phyloP scores from a whole-genome alignment of 2,329 filamentous ascomycete genomes.

The Stagonosporopsis rhizophila region DNA sequence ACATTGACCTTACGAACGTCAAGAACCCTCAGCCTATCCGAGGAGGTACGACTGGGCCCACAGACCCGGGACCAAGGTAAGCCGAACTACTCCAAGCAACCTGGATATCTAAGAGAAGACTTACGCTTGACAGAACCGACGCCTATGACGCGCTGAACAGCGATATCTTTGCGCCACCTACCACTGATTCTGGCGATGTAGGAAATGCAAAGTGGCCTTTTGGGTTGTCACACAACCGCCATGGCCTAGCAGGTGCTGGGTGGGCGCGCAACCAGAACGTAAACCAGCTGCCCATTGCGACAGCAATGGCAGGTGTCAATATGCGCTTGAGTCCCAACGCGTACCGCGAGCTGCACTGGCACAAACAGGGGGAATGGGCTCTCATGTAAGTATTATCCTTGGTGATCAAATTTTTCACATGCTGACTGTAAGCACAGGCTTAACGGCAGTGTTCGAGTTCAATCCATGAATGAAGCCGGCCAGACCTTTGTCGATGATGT shows the following conservation, averaged over 20 bases:
- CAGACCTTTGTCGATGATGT: constrained; percentile 54
- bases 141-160: constrained; percentile 50
- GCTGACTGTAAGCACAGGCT: constrained; percentile 10
- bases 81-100: neutral
- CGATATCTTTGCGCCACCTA: constrained; percentile 50
- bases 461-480: constrained; percentile 61
- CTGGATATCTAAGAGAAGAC: neutral
- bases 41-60: constrained; percentile 47
- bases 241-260: constrained; percentile 49
- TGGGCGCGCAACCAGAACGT: constrained; percentile 53
- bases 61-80: constrained; percentile 48
- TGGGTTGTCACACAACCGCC: constrained; percentile 51
- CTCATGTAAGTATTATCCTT: constrained; percentile 46
- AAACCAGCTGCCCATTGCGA: constrained; percentile 49
- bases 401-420: neutral
- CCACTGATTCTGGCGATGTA: constrained; percentile 50
- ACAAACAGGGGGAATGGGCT: constrained; percentile 60
- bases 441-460: constrained; percentile 61
- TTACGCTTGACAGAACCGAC: constrained; percentile 5
- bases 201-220: constrained; percentile 53
- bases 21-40: constrained; percentile 53
- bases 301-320: constrained; percentile 53
- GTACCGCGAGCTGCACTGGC: constrained; percentile 71
- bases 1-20: constrained; percentile 48
- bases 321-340: constrained; percentile 55